These are phyloP conservation scores for Mycena galericulata DNA, from an alignment of 768 basidiomycete species.

Conservation along the genomic window DNA sequence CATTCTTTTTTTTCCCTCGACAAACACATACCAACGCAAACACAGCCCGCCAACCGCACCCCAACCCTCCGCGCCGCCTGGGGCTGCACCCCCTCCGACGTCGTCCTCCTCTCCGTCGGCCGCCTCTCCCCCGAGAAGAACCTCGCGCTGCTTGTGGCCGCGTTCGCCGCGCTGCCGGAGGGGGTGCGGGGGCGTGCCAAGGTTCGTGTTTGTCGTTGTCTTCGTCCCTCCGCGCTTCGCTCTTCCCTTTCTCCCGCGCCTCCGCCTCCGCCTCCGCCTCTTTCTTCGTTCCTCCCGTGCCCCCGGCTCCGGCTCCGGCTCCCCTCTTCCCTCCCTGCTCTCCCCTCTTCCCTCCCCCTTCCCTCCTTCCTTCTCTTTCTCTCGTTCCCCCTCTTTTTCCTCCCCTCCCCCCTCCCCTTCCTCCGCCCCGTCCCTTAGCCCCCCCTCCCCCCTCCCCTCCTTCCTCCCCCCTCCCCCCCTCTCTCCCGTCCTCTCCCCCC, in stretches of 20 bases:
- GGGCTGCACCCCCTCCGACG: not conserved
- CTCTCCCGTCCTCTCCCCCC: not conserved
- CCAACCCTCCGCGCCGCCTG: not conserved
- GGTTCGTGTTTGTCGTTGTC: not conserved
- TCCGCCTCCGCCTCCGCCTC: not conserved
- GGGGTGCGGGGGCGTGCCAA: not conserved
- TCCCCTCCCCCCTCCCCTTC: not conserved
- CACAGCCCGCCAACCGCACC: constrained; percentile 3
- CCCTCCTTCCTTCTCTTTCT: not conserved
- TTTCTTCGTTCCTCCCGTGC: no score
- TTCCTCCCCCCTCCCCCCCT: not conserved
- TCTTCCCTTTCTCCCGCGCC: not conserved
- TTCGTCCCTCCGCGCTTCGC: not conserved
- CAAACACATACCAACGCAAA: not conserved
- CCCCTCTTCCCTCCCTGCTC: not conserved
- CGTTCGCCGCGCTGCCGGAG: not conserved
- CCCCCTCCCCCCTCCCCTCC: not conserved
- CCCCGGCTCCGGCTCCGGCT: not conserved
- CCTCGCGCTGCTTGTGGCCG: constrained; percentile 11
- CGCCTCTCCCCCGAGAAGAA: constrained; percentile 32
- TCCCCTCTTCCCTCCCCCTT: not conserved
- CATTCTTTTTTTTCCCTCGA: not conserved
- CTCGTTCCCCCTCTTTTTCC: not conserved
- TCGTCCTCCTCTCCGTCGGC: constrained; percentile 24
- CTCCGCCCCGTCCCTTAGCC: not conserved